Base-by-base conservation (phyloP, 129 eudicot genomes). In the Centrapalus pauciflorus region DNA sequence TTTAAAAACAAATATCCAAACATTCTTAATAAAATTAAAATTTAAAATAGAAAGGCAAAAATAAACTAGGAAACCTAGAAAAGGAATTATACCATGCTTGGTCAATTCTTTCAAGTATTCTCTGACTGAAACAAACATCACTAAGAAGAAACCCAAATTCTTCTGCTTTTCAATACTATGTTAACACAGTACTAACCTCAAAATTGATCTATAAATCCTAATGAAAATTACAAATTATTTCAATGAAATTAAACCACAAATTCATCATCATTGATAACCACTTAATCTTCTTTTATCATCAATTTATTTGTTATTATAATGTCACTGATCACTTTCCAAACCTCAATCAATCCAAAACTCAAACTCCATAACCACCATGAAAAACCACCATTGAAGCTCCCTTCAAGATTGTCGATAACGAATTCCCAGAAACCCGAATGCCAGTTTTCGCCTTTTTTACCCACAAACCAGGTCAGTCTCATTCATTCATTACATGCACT, bases 141-240 rank as follows among this genome's bases (percentile, higher is more conserved):
- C 34, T 80, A 84, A 74, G 80, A 89, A 85, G 91, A 79, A 80
- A 76, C 77, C 86, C 64, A 72, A 82, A 88, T 80, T 27, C 84
- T 80, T 77, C 82, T 84, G 51, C 73, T 76, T 58, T 59, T 58
- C 20, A 54, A 48, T 73, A 64, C 72, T 65, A 40, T 17, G 12
- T 12, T 34, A 28, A 4, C 57, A 56, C 59, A 43, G 45, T 63
- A 43, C 26, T 3, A 33, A 23, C 28, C 65, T 32, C 57, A 12
- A 50, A 70, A 54, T 26, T 30, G 46, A 19, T 9, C 75, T 14
- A 69, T 45, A 61, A 66, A 61, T 21, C 23, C 7, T 49, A 25
- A 72, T 56, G 66, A 51, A 27, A 35, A 48, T 7, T 16, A 27
- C 3, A 55, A 6, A 32, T 24, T 52, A 54, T n/a, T n/a, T n/a